These are phyloP conservation scores for Solanum virginianum DNA, from an alignment of 257 asterid genomes.

Conservation along the genomic window DNA sequence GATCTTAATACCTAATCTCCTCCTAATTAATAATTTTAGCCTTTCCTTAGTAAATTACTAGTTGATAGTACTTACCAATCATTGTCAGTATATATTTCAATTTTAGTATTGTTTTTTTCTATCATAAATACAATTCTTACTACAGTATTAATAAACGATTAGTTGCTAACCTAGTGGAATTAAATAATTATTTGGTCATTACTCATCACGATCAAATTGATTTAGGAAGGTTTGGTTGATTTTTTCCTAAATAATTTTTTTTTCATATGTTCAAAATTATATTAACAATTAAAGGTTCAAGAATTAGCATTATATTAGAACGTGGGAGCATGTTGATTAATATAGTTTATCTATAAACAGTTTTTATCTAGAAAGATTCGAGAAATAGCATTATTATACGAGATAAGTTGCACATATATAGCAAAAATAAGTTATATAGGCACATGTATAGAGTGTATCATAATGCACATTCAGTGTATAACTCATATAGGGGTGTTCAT, in stretches of 20 bases:
- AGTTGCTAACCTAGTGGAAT: not conserved
- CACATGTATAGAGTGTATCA: no score
- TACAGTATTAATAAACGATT: not conserved
- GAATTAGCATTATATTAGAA: not conserved
- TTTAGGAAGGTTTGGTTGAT: not conserved
- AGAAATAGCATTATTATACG: no score
- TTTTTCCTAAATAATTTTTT: not conserved
- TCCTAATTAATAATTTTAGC: not conserved
- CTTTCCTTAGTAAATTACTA: not conserved
- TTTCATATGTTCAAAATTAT: not conserved
- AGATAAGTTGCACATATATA: no score
- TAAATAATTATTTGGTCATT: not conserved
- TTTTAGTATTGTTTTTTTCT: not conserved
- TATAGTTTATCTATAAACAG: not conserved
- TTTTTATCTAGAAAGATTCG: no score
- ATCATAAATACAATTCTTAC: not conserved
- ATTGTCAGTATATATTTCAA: not conserved
- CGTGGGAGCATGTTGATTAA: not conserved
- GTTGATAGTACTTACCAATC: not conserved
- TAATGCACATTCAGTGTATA: no score
- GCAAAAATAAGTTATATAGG: no score
- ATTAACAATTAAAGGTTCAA: not conserved
- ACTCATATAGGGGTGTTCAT: no score
- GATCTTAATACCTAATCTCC: not conserved
- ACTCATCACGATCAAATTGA: not conserved